Evolutionary conservation across 169 alveolate species (phyloP).

Genomic region (Plasmodium knowlesi): DNA sequence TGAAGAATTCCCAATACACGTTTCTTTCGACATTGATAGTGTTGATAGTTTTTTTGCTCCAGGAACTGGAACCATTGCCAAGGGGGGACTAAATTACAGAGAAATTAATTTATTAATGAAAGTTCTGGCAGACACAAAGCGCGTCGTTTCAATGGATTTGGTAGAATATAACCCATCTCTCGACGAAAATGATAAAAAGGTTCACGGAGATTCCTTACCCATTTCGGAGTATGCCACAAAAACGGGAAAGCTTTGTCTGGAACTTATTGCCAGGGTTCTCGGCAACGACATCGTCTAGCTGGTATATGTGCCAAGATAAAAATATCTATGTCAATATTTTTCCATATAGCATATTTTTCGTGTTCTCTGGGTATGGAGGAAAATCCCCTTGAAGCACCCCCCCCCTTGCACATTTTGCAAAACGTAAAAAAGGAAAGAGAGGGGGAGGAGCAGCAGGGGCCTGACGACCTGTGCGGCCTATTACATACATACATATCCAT

Average conservation of each 20-base stretch:
- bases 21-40: constrained; percentile 77
- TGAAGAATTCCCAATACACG: constrained; percentile 63
- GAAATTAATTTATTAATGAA: constrained; percentile 75
- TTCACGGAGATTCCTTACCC: constrained; percentile 56
- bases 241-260: constrained; percentile 58
- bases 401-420: not conserved
- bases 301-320: not conserved
- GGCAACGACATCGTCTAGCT: constrained; percentile 48
- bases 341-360: not conserved
- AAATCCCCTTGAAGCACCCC: not conserved
- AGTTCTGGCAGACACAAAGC: constrained; percentile 73
- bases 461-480: no score
- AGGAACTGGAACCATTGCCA: constrained; percentile 79
- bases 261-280: constrained; percentile 55
- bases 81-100: constrained; percentile 78
- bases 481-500: not conserved
- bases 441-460: not conserved
- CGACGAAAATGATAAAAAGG: constrained; percentile 38
- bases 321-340: not conserved
- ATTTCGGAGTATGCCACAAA: constrained; percentile 43
- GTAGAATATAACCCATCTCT: constrained; percentile 52
- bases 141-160: constrained; percentile 60
- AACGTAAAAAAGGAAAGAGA: not conserved
- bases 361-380: not conserved
- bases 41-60: constrained; percentile 75